Conservation (phyloP, 1,284 basidiomycete genomes). For the Apiotrichum veenhuisii region DNA sequence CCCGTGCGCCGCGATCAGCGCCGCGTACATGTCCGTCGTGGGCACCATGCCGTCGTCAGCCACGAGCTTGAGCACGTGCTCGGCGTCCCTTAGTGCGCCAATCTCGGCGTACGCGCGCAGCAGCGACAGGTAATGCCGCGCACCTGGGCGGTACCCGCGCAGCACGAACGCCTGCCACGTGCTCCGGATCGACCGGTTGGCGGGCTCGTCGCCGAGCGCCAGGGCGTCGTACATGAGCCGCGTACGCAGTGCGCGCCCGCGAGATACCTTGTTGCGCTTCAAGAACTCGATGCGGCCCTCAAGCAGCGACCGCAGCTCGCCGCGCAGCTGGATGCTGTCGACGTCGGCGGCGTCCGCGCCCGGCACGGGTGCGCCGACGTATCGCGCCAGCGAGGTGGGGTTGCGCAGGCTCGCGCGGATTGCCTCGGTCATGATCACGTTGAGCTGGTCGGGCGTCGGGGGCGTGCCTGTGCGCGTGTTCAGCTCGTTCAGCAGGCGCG, state of each 20-base stretch:
- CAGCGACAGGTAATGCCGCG: conserved; percentile 33
- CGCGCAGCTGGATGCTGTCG: conserved; percentile 1
- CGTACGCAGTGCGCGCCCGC: conserved; percentile 18
- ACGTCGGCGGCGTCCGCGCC: neutral
- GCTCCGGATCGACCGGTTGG: conserved; percentile 21
- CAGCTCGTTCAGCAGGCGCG: conserved; percentile 23
- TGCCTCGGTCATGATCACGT: conserved; percentile 21
- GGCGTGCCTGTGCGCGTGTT: conserved; percentile 16
- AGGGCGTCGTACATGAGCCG: conserved; percentile 36
- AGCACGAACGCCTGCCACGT: conserved; percentile 35
- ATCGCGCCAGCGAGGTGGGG: neutral
- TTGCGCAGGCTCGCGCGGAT: conserved; percentile 13
- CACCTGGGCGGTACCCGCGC: conserved; percentile 34
- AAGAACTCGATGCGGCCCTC: neutral
- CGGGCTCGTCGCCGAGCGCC: conserved; percentile 15
- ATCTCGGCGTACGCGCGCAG: conserved; percentile 36
- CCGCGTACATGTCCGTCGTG: conserved; percentile 26
- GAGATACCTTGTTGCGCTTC: neutral
- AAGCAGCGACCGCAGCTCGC: conserved; percentile 5
- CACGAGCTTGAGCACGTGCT: conserved; percentile 29
- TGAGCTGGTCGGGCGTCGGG: conserved; percentile 24
- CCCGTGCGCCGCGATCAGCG: conserved; percentile 21
- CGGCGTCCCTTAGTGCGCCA: conserved; percentile 35
- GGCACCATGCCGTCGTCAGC: conserved; percentile 16
- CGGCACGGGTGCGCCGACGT: neutral